These are phyloP conservation scores for Malus domestica DNA, from an alignment of 306 rosid genomes.

Conservation along the genomic window DNA sequence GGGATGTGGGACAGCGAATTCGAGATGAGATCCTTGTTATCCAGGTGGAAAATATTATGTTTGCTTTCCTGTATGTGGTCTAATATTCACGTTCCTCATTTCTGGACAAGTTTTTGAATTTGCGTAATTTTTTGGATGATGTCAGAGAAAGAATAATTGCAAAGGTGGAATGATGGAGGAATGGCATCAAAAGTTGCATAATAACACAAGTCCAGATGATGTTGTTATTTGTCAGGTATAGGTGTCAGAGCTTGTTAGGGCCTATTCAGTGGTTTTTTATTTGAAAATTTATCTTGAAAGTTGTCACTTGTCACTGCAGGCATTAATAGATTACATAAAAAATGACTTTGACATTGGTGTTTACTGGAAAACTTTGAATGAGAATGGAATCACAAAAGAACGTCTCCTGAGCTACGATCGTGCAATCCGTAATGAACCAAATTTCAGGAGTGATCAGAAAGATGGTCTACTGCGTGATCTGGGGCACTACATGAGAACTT, in stretches of 20 bases:
- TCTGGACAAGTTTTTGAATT: conserved; percentile 18
- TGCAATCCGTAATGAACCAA: conserved; percentile 82
- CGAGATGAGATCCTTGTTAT: conserved; percentile 94
- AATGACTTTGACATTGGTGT: conserved; percentile 67
- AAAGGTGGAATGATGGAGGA: conserved; percentile 97
- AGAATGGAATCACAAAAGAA: conserved; percentile 92
- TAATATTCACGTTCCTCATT: conserved; percentile 8
- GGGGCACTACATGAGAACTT: conserved; percentile 79
- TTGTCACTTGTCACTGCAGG: conserved; percentile 47
- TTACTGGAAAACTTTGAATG: conserved; percentile 91
- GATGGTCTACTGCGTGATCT: conserved; percentile 81
- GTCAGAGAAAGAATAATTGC: conserved; percentile 77
- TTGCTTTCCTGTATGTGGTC: not conserved
- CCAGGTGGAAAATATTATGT: conserved; percentile 50
- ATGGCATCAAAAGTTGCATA: conserved; percentile 99
- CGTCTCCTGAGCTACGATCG: conserved; percentile 96
- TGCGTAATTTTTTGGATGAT: conserved; percentile 17
- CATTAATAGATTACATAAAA: conserved; percentile 68
- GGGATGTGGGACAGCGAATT: conserved; percentile 97
- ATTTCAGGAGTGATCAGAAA: conserved; percentile 71
- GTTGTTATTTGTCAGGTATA: conserved; percentile 95
- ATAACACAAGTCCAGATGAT: conserved; percentile 98
- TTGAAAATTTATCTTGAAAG: conserved; percentile 13
- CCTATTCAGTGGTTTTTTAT: conserved; percentile 8
- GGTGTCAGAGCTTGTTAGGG: conserved; percentile 16